Conservation (phyloP, 192 early-diverging fungal species). For the Mortierella hygrophila region DNA sequence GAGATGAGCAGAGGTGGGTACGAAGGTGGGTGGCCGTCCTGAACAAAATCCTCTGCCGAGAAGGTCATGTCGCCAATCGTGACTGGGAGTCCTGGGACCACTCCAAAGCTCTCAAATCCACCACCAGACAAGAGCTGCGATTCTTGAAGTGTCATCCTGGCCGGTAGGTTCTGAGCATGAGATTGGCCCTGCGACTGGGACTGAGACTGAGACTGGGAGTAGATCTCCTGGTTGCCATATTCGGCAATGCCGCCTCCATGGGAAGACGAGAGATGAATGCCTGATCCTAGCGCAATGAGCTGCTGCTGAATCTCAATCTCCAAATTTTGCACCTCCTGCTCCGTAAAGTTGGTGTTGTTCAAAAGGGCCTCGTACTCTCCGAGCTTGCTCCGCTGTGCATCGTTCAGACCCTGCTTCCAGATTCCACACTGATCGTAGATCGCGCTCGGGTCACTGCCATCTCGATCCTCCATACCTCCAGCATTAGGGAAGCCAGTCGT, state of each 20-base stretch:
- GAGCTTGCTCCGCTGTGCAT: constrained; percentile 22
- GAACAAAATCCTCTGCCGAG: neutral
- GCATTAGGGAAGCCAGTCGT: neutral
- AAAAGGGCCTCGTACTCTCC: constrained; percentile 13
- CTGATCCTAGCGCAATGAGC: constrained; percentile 13
- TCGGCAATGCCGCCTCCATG: neutral
- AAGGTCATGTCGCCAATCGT: neutral
- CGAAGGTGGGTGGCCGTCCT: neutral
- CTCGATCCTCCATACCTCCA: neutral
- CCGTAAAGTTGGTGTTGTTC: neutral
- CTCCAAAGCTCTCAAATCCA: constrained; percentile 1
- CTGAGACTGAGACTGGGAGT: neutral
- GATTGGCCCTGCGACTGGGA: neutral
- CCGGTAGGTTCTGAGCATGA: neutral
- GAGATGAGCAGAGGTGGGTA: neutral
- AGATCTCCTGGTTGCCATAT: neutral
- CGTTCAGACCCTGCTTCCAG: constrained; percentile 25
- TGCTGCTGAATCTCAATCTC: constrained; percentile 17
- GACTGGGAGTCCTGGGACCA: neutral
- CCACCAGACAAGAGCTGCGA: constrained; percentile 23
- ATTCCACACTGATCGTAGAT: neutral
- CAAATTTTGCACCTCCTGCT: constrained; percentile 9
- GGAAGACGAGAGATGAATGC: neutral
- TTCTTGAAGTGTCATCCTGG: neutral
- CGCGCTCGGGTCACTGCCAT: neutral